A percentile compares a stretch with the other conserved stretches of the same genome.
Evolutionary conservation across 1,139 yeast species (phyloP).

Genomic region (Hansenula sp.): DNA sequence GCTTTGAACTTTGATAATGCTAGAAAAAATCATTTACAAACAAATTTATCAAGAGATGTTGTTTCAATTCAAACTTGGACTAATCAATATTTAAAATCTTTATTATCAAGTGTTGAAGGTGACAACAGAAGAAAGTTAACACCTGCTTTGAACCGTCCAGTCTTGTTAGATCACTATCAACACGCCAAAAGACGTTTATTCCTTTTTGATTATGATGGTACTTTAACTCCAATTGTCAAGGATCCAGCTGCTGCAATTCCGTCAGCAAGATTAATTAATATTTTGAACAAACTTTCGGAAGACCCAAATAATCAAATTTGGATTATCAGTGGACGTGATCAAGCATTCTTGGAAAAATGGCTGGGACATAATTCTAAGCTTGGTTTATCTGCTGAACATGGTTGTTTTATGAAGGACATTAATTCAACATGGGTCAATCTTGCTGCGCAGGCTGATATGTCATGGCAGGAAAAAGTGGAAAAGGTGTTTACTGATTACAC

Average conservation of each 20-base stretch:
- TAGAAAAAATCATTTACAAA: conserved; percentile 39
- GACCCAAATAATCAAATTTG: conserved; percentile 88
- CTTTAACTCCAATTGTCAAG: conserved; percentile 89
- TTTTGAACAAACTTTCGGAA: conserved; percentile 55
- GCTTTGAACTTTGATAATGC: conserved; percentile 52
- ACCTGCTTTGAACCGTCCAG: conserved; percentile 80
- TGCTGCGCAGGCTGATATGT: conserved; percentile 81
- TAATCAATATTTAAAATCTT: conserved; percentile 49
- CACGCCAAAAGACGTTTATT: conserved; percentile 68
- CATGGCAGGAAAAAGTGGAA: conserved; percentile 85
- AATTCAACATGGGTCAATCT: conserved; percentile 75
- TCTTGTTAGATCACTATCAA: conserved; percentile 55
- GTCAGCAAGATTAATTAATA: conserved; percentile 60
- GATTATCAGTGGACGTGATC: conserved; percentile 97
- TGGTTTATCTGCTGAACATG: conserved; percentile 95
- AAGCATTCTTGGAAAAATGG: conserved; percentile 85
- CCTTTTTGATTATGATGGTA: conserved; percentile 95
- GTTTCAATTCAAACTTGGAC: conserved; percentile 84
- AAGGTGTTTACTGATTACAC: conserved; percentile 73
- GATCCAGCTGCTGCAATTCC: conserved; percentile 99
- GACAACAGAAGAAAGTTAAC: conserved; percentile 57
- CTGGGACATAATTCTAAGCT: conserved; percentile 62
- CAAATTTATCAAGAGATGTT: conserved; percentile 59
- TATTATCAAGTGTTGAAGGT: conserved; percentile 52
- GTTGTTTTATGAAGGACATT: conserved; percentile 83